Percentiles rank a stretch among this genome's conserved stretches.
Evolutionary conservation across 2,329 filamentous ascomycete genomes (phyloP).

Genomic region (Curvularia sp.): DNA sequence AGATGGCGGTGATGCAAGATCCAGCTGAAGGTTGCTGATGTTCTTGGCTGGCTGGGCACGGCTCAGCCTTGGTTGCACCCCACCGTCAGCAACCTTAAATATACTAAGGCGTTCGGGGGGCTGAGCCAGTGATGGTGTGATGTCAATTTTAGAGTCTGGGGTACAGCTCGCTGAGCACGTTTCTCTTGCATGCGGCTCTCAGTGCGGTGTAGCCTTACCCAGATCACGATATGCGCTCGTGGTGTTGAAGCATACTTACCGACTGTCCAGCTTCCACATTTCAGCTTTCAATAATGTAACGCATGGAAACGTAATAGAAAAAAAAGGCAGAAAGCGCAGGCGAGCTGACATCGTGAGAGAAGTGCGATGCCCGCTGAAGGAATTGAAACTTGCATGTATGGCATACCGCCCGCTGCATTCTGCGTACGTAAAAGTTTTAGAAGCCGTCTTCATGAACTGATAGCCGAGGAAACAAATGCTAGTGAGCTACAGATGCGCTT

Average conservation of each 20-base stretch:
- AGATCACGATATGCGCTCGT: background rate
- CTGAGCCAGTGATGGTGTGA: background rate
- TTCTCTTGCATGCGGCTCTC: background rate
- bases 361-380: background rate
- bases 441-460: background rate
- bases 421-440: background rate
- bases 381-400: background rate
- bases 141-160: background rate
- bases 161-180: background rate
- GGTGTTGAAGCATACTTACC: background rate
- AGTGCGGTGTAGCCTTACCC: background rate
- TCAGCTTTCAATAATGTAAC: background rate
- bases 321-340: background rate
- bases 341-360: background rate
- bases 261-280: background rate
- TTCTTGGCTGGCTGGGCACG: constrained; percentile 1
- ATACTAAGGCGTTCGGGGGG: background rate
- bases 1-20: background rate
- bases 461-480: background rate
- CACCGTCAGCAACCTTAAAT: background rate
- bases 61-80: background rate
- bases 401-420: background rate
- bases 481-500: background rate
- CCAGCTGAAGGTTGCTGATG: constrained; percentile 8
- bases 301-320: background rate